Conservation (phyloP, 805 yeast genomes). For the Myxozyma geophila region DNA sequence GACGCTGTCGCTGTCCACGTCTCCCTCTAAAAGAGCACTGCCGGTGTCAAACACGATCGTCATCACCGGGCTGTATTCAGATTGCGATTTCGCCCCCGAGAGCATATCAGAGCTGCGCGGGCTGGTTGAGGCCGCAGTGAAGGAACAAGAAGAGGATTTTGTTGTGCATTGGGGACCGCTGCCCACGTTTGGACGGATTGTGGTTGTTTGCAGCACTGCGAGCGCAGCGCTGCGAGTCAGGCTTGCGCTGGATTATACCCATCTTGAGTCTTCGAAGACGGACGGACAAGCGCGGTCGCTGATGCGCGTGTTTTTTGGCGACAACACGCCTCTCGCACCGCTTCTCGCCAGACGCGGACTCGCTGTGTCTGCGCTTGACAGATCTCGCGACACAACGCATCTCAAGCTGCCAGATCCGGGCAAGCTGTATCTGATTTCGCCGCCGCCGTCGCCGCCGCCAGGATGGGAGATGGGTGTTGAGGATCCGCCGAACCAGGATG, state of each 20-base stretch:
- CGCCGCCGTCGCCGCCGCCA: conserved; percentile 42
- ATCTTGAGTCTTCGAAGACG: background rate
- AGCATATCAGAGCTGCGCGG: background rate
- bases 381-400: conserved; percentile 10
- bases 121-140: background rate
- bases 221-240: conserved; percentile 24
- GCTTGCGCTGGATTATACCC: conserved; percentile 11
- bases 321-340: conserved; percentile 4
- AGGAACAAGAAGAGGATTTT: background rate
- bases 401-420: conserved; percentile 38
- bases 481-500: conserved; percentile 37
- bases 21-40: background rate
- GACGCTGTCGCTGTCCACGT: background rate
- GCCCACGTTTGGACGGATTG: conserved; percentile 30
- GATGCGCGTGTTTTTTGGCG: conserved; percentile 25
- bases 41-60: conserved; percentile 11
- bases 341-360: background rate
- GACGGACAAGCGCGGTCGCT: background rate
- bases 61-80: conserved; percentile 1
- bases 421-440: conserved; percentile 37
- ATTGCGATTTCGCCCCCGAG: background rate
- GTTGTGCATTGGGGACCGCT: conserved; percentile 33
- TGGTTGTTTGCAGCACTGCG: conserved; percentile 21
- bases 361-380: background rate
- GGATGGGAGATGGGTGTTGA: conserved; percentile 37